Percentiles rank a stretch among this genome's conserved stretches.
phyloP scores from a whole-genome alignment of 768 basidiomycete species.

The Heimioporus sp. region DNA sequence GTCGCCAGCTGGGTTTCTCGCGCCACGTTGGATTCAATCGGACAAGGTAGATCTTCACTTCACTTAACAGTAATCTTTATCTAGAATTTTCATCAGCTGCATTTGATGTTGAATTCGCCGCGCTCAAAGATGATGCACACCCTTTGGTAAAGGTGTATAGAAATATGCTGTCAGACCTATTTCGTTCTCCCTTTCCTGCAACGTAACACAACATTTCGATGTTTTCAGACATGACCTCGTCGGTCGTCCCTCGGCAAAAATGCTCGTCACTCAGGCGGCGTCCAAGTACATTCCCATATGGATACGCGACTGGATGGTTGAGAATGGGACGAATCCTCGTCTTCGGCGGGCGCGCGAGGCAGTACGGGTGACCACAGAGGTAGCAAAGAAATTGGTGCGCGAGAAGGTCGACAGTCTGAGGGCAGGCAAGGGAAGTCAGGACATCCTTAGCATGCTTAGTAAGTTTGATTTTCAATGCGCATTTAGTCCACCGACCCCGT shows the following conservation, averaged over 20 bases:
- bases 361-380: background rate
- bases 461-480: no score
- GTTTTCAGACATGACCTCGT: constrained; percentile 16
- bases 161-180: constrained; percentile 9
- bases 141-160: constrained; percentile 6
- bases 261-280: constrained; percentile 7
- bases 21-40: constrained; percentile 38
- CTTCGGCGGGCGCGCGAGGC: constrained; percentile 14
- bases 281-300: constrained; percentile 13
- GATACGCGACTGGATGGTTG: constrained; percentile 33
- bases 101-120: constrained; percentile 38
- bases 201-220: constrained; percentile 4
- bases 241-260: constrained; percentile 3
- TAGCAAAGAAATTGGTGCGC: background rate
- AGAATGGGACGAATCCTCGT: constrained; percentile 22
- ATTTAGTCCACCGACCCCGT: no score
- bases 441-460: background rate
- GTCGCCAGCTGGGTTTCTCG: constrained; percentile 31
- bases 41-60: background rate
- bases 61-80: no score
- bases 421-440: background rate
- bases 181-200: background rate
- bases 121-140: background rate
- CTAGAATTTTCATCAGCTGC: constrained; percentile 28
- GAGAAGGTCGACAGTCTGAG: background rate